These are phyloP conservation scores for Nannochloris sp. DNA, from an alignment of 139 green algal species.

Conservation along the genomic window DNA sequence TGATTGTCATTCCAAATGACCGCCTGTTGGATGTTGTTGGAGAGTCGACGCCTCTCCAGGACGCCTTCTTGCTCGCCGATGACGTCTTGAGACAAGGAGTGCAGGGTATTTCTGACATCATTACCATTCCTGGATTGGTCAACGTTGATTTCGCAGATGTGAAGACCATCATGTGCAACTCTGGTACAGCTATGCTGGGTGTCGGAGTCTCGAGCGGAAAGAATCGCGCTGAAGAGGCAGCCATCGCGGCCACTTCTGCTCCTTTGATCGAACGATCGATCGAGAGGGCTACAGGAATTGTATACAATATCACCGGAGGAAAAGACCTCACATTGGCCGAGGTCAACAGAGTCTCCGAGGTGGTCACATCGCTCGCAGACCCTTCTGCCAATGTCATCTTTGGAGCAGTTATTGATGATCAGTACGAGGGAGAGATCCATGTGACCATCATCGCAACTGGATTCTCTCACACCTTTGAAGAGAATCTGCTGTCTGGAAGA, in stretches of 20 bases:
- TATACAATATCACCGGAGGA: conserved; percentile 97
- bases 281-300: conserved; percentile 86
- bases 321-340: conserved; percentile 84
- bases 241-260: conserved; percentile 67
- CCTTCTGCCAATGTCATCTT: conserved; percentile 95
- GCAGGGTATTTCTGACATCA: conserved; percentile 98
- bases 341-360: conserved; percentile 86
- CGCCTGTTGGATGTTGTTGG: conserved; percentile 80
- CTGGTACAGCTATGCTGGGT: conserved; percentile 89
- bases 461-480: conserved; percentile 68
- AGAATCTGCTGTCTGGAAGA: conserved; percentile 44
- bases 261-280: conserved; percentile 94
- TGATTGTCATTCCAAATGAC: conserved; percentile 98
- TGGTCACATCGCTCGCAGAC: conserved; percentile 85
- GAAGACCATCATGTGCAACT: conserved; percentile 90
- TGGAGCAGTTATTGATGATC: conserved; percentile 80
- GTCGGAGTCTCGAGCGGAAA: conserved; percentile 53
- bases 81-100: conserved; percentile 91
- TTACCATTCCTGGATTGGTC: conserved; percentile 93
- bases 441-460: conserved; percentile 94
- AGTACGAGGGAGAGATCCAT: conserved; percentile 43
- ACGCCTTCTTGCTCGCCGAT: conserved; percentile 92
- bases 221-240: conserved; percentile 49
- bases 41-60: conserved; percentile 73
- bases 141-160: conserved; percentile 99